Conservation (phyloP, 108 stramenopile species). For the Skeletonema grethae region DNA sequence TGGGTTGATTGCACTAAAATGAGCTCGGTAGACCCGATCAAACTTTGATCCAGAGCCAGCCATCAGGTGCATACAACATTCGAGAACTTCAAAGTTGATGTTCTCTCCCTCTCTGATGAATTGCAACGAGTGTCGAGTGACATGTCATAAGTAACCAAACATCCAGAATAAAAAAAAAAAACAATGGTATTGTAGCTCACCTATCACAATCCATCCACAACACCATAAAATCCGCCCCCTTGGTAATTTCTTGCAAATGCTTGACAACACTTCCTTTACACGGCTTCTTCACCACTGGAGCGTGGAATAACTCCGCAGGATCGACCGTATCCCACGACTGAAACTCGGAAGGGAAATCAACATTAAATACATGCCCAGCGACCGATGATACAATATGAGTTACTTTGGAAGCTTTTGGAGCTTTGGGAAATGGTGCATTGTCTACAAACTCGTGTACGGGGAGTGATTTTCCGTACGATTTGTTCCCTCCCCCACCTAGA, state of each 20-base stretch:
- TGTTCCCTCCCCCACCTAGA: constrained; percentile 25
- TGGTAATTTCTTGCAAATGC: constrained; percentile 79
- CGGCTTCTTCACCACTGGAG: constrained; percentile 77
- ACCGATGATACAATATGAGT: constrained; percentile 89
- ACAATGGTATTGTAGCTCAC: not conserved
- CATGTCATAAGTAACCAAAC: not conserved
- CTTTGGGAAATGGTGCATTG: constrained; percentile 65
- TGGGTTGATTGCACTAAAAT: constrained; percentile 93
- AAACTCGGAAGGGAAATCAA: constrained; percentile 91
- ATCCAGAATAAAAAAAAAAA: constrained; percentile 6
- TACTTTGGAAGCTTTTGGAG: constrained; percentile 60
- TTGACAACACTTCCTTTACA: constrained; percentile 77
- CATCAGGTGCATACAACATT: constrained; percentile 79
- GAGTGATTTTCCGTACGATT: constrained; percentile 36
- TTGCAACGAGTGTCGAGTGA: not conserved
- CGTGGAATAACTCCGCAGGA: constrained; percentile 88
- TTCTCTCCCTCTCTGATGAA: constrained; percentile 84
- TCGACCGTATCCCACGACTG: constrained; percentile 92
- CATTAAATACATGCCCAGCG: constrained; percentile 92
- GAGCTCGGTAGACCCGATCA: constrained; percentile 90
- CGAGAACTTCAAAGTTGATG: constrained; percentile 96
- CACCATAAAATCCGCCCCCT: constrained; percentile 79
- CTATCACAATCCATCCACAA: constrained; percentile 97
- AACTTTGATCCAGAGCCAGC: constrained; percentile 47
- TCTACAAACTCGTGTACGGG: constrained; percentile 76